These are phyloP conservation scores for Asterophora parasitica DNA, from an alignment of 768 basidiomycete species.

Conservation along the genomic window DNA sequence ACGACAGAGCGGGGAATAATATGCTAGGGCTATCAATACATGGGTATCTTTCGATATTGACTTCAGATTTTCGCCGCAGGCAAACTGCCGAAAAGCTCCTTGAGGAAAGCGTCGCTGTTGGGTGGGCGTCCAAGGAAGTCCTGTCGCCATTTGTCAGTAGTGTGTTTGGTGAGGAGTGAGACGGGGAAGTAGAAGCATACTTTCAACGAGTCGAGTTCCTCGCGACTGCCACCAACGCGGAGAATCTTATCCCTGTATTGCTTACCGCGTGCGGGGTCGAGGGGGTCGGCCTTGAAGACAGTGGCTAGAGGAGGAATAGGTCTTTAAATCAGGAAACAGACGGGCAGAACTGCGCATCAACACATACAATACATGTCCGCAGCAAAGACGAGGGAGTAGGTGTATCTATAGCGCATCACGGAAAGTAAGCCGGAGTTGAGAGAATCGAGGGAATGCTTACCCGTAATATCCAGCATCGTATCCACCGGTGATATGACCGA, in stretches of 20 bases:
- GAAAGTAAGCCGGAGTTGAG: not conserved
- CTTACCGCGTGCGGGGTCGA: slow-evolving; percentile 62
- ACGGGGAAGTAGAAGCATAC: slow-evolving; percentile 28
- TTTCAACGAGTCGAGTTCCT: slow-evolving; percentile 77
- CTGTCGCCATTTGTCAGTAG: slow-evolving; percentile 27
- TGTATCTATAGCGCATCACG: slow-evolving; percentile 42
- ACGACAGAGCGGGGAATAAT: not conserved
- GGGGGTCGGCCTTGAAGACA: slow-evolving; percentile 76
- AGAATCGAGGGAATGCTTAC: slow-evolving; percentile 21
- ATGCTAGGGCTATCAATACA: not conserved
- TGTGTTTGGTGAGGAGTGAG: not conserved
- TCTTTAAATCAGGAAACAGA: not conserved
- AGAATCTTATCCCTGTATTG: slow-evolving; percentile 76
- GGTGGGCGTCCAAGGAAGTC: slow-evolving; percentile 76
- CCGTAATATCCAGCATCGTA: slow-evolving; percentile 72
- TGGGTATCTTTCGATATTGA: not conserved
- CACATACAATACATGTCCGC: slow-evolving; percentile 51
- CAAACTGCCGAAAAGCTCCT: slow-evolving; percentile 53
- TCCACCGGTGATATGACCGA: slow-evolving; percentile 74
- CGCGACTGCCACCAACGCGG: slow-evolving; percentile 67
- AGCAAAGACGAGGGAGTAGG: slow-evolving; percentile 66
- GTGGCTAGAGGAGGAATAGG: slow-evolving; percentile 37
- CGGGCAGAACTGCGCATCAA: not conserved
- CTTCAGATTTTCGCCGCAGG: slow-evolving; percentile 18
- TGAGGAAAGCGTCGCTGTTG: slow-evolving; percentile 69